phyloP scores from a whole-genome alignment of 1,284 basidiomycete species.

The Boletus sp. region DNA sequence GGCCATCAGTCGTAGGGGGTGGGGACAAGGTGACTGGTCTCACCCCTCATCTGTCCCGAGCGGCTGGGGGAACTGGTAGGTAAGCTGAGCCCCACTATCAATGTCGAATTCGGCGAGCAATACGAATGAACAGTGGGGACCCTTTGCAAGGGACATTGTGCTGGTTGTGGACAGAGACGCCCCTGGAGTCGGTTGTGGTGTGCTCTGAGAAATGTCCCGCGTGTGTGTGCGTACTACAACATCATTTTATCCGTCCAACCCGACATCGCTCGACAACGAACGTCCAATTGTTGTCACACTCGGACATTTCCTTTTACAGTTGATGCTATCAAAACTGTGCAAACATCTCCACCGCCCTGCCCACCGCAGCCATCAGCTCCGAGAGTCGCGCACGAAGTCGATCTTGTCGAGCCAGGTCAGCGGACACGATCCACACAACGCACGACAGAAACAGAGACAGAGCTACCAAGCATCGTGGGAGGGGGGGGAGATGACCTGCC shows the following conservation, averaged over 20 bases:
- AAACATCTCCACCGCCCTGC: conserved; percentile 28
- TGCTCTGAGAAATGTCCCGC: conserved; percentile 6
- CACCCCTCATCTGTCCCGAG: conserved; percentile 90
- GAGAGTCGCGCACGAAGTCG: conserved; percentile 20
- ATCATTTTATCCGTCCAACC: conserved; percentile 10
- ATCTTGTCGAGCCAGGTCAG: conserved; percentile 23
- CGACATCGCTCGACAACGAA: conserved; percentile 3
- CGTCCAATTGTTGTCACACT: background rate
- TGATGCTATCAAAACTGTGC: conserved; percentile 13
- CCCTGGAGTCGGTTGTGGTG: background rate
- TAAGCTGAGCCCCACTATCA: conserved; percentile 83
- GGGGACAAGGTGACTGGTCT: conserved; percentile 23
- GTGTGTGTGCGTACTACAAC: conserved; percentile 2
- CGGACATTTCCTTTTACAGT: conserved; percentile 31
- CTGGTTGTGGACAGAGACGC: background rate
- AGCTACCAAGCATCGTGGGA: conserved; percentile 23
- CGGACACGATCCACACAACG: background rate
- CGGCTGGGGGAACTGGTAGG: conserved; percentile 91
- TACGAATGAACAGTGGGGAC: conserved; percentile 84
- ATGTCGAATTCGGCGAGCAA: conserved; percentile 96
- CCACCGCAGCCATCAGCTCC: conserved; percentile 28
- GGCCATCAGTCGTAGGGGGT: conserved; percentile 6
- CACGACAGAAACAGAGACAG: conserved; percentile 5
- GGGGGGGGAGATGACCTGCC: conserved; percentile 35
- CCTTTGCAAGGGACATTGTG: conserved; percentile 38